phyloP scores from a whole-genome alignment of 2,329 filamentous ascomycete species.

The Verticillium alfalfae region DNA sequence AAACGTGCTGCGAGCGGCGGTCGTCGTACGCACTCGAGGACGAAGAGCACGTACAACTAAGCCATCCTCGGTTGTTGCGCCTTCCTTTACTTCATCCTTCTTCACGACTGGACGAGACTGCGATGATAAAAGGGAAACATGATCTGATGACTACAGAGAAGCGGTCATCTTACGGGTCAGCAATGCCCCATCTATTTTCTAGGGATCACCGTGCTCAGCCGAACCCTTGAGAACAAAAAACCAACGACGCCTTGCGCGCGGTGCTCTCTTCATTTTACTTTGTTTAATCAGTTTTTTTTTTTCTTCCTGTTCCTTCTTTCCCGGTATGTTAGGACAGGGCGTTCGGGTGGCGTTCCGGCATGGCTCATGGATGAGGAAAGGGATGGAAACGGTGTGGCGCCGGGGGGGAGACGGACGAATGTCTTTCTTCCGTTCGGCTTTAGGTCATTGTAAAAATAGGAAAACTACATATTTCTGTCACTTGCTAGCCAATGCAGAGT shows the following conservation, averaged over 20 bases:
- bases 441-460: not conserved
- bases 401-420: not conserved
- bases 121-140: not conserved
- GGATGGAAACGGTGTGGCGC: not conserved
- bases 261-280: not conserved
- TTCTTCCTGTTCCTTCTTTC: not conserved
- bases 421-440: not conserved
- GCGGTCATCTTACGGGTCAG: not conserved
- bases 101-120: not conserved
- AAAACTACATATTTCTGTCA: not conserved
- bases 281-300: not conserved
- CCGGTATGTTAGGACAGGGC: not conserved
- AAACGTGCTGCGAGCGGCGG: conserved; percentile 46
- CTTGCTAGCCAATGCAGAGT: not conserved
- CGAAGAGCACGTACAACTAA: conserved; percentile 53
- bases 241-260: not conserved
- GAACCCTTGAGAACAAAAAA: not conserved
- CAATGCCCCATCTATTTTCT: not conserved
- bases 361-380: not conserved
- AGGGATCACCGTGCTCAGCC: not conserved
- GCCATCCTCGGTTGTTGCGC: not conserved
- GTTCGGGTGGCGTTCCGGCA: not conserved
- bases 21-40: conserved; percentile 46
- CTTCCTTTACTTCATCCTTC: not conserved
- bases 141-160: not conserved